Percentiles rank a stretch among this genome's conserved stretches.
phyloP scores from a whole-genome alignment of 768 basidiomycete genomes.

The Clitopilus passeckerianus region DNA sequence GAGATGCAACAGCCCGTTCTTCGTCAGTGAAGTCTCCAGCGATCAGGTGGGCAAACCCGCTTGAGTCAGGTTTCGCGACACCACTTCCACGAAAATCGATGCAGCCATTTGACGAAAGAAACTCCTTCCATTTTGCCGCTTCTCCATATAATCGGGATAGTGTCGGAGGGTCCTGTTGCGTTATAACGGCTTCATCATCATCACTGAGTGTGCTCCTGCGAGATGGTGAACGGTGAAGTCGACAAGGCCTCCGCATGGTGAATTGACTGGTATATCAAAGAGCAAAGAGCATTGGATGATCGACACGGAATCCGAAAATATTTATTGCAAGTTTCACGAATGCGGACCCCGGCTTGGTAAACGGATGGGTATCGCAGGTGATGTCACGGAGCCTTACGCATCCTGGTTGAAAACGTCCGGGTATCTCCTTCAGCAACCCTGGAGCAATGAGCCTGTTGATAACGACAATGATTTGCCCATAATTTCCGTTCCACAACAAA shows the following conservation, averaged over 20 bases:
- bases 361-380: background rate
- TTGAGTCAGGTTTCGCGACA: slow-evolving; percentile 12
- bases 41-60: slow-evolving; percentile 37
- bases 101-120: slow-evolving; percentile 23
- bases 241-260: background rate
- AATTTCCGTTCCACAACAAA: background rate
- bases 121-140: slow-evolving; percentile 30
- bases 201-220: slow-evolving; percentile 10
- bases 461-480: background rate
- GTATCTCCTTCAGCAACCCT: background rate
- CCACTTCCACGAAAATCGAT: slow-evolving; percentile 11
- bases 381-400: slow-evolving; percentile 5
- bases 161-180: slow-evolving; percentile 14
- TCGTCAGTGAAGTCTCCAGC: slow-evolving; percentile 29
- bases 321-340: background rate
- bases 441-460: background rate
- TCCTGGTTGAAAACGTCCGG: background rate
- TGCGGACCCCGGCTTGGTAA: background rate
- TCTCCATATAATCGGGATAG: slow-evolving; percentile 32
- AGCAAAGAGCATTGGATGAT: background rate
- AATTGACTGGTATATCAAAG: background rate
- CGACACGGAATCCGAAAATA: background rate
- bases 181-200: slow-evolving; percentile 9
- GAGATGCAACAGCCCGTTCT: slow-evolving; percentile 27
- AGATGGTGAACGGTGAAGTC: background rate